phyloP scores from a whole-genome alignment of 495 filamentous ascomycete genomes.

The Podospora conica region DNA sequence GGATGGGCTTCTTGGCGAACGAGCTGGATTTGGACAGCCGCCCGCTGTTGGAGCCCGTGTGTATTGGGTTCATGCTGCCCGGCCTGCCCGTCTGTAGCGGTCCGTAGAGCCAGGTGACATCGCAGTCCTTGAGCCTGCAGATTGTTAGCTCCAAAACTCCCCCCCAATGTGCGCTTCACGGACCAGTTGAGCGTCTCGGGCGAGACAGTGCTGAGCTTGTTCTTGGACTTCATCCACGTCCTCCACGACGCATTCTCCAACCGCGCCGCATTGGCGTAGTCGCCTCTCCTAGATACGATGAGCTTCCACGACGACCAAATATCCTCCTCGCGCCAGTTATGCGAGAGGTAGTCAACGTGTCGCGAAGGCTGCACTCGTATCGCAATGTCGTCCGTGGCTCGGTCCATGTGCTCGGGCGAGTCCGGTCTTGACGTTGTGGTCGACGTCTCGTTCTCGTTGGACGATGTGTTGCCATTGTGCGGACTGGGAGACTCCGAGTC shows the following conservation, averaged over 20 bases:
- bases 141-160: slow-evolving; percentile 16
- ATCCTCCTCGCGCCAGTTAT: slow-evolving; percentile 94
- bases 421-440: slow-evolving; percentile 42
- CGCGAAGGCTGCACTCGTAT: slow-evolving; percentile 71
- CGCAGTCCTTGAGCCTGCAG: slow-evolving; percentile 87
- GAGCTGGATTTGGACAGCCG: slow-evolving; percentile 72
- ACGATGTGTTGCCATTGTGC: slow-evolving; percentile 33
- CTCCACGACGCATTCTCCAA: slow-evolving; percentile 97
- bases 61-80: slow-evolving; percentile 39
- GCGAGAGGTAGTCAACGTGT: slow-evolving; percentile 94
- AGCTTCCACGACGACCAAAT: slow-evolving; percentile 97
- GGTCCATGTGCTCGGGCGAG: slow-evolving; percentile 38
- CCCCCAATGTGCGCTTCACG: slow-evolving; percentile 18
- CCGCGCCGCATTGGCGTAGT: slow-evolving; percentile 73
- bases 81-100: slow-evolving; percentile 66
- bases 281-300: slow-evolving; percentile 68
- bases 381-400: slow-evolving; percentile 77
- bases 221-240: slow-evolving; percentile 91
- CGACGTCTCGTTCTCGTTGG: slow-evolving; percentile 39
- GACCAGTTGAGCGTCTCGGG: slow-evolving; percentile 89
- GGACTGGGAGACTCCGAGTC: slow-evolving; percentile 47
- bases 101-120: slow-evolving; percentile 97
- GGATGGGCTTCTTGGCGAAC: slow-evolving; percentile 81
- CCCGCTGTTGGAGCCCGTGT: slow-evolving; percentile 46
- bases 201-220: slow-evolving; percentile 76